Percentiles rank a stretch among this genome's conserved stretches.
These are phyloP conservation scores for Stachybotrys elegans DNA, from an alignment of 2,329 filamentous ascomycete genomes.

Conservation along the genomic window DNA sequence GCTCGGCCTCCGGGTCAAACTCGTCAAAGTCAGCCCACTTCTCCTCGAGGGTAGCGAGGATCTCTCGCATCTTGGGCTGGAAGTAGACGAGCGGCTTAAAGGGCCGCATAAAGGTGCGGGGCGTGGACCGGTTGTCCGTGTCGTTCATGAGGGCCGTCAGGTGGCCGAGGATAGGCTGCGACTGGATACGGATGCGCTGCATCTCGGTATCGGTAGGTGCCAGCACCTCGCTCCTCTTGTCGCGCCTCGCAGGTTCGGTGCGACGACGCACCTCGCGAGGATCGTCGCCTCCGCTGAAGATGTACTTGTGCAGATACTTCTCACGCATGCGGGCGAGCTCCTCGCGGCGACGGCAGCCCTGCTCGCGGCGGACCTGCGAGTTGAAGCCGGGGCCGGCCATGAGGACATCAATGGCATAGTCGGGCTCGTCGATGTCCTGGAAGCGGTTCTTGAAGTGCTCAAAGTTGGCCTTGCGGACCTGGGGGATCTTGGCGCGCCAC, in stretches of 20 bases:
- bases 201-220: conserved; percentile 20
- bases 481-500: conserved; percentile 35
- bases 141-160: conserved; percentile 30
- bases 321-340: conserved; percentile 27
- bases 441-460: conserved; percentile 40
- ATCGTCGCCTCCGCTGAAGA: neutral
- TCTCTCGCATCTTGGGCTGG: conserved; percentile 35
- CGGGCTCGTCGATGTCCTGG: conserved; percentile 24
- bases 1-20: conserved; percentile 15
- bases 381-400: conserved; percentile 27
- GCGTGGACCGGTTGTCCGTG: conserved; percentile 26
- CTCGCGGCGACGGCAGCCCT: conserved; percentile 28
- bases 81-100: conserved; percentile 35
- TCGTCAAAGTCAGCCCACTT: conserved; percentile 35
- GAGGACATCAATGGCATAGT: conserved; percentile 35
- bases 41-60: conserved; percentile 31
- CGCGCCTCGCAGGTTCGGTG: conserved; percentile 14
- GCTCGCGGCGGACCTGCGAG: conserved; percentile 33
- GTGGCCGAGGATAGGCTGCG: conserved; percentile 32
- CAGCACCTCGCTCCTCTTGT: conserved; percentile 18
- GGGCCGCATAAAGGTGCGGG: conserved; percentile 34
- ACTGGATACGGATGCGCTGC: conserved; percentile 35
- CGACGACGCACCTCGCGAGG: conserved; percentile 6
- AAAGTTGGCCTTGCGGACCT: conserved; percentile 35
- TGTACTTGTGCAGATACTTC: conserved; percentile 17